Percentiles rank a stretch among this genome's conserved stretches.
These are phyloP conservation scores for Taiozyma sp. DNA, from an alignment of 1,139 yeast species.

Conservation along the genomic window DNA sequence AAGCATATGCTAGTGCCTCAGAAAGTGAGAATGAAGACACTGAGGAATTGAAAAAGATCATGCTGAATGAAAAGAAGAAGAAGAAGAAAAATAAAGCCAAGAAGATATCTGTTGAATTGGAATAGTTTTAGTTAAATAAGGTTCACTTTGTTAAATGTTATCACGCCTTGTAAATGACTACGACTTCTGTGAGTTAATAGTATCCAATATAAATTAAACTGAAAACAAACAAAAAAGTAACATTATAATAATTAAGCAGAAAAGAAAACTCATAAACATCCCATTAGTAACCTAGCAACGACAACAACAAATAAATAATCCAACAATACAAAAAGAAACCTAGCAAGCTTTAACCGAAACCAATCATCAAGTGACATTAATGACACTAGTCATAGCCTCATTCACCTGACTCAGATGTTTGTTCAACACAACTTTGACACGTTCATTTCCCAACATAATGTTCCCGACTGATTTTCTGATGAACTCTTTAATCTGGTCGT, in stretches of 20 bases:
- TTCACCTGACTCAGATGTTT: slow-evolving; percentile 31
- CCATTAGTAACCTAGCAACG: neutral
- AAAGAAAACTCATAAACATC: neutral
- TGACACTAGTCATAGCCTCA: slow-evolving; percentile 30
- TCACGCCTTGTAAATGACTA: neutral
- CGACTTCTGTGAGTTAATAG: neutral
- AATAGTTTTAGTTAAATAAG: slow-evolving; percentile 19
- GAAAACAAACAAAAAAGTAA: neutral
- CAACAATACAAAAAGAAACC: neutral
- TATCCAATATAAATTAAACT: neutral
- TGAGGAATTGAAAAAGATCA: slow-evolving; percentile 34
- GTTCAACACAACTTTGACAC: slow-evolving; percentile 54
- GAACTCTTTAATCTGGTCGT: slow-evolving; percentile 37
- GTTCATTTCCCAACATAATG: slow-evolving; percentile 63
- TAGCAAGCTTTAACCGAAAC: slow-evolving; percentile 2
- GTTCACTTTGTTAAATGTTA: neutral
- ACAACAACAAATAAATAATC: neutral
- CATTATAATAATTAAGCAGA: neutral
- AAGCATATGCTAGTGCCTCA: slow-evolving; percentile 46
- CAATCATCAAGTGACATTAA: slow-evolving; percentile 9
- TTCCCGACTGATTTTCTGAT: slow-evolving; percentile 54
- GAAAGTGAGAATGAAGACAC: slow-evolving; percentile 51
- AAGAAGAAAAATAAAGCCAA: slow-evolving; percentile 38
- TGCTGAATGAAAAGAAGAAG: slow-evolving; percentile 35
- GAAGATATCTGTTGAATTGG: slow-evolving; percentile 53